Base-by-base conservation (phyloP, 208 protist genomes). In the Trypanosoma brucei region DNA sequence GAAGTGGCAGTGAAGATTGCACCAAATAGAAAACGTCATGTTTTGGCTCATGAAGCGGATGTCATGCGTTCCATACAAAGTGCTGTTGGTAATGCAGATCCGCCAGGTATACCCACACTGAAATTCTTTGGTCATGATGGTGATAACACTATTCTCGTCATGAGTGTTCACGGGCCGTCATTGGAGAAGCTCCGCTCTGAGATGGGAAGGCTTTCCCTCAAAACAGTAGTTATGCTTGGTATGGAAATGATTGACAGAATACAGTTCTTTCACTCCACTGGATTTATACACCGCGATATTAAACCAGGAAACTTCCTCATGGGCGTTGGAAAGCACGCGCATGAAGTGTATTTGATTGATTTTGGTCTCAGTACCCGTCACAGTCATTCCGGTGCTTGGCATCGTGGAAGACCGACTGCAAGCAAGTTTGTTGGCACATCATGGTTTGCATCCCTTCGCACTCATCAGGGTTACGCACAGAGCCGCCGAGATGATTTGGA, bases 251-350 rank as follows among this genome's bases (percentile, higher is more conserved):
- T 99, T 38, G 81, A 77, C 7, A 76, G 98, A n/a, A 65, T 99
- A 11, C 94, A 99, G 82, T 98, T 96, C 72, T 71, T 99, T 30
- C 98, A 99, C 79, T 84, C 76, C 1, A 97, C 97, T 50, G 93
- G 93, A 58, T 99, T 99, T 68, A 88, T 99, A 53, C 98, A 99
- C 72, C 85, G 98, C 37, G 97, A 99, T 76, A 85, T 98, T 40
- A 99, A 99, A 79, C 98, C 98, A 11, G 98, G 99, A 74, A 99
- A 99, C 83, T 99, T 99, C 62, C 79, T 99, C 8, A 93, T 99
- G 54, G 98, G 98, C 6, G 66, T 83, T n/a, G 90, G 81, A 13
- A 85, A 82, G 14, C 87, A 96, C 57, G 80, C 76, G 1, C 83
- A 76, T 61, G 51, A 65, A 36, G 70, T 94, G n/a, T 94, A 90